Conservation (phyloP, 2,329 filamentous ascomycete genomes). For the Fonsecaea nubica region DNA sequence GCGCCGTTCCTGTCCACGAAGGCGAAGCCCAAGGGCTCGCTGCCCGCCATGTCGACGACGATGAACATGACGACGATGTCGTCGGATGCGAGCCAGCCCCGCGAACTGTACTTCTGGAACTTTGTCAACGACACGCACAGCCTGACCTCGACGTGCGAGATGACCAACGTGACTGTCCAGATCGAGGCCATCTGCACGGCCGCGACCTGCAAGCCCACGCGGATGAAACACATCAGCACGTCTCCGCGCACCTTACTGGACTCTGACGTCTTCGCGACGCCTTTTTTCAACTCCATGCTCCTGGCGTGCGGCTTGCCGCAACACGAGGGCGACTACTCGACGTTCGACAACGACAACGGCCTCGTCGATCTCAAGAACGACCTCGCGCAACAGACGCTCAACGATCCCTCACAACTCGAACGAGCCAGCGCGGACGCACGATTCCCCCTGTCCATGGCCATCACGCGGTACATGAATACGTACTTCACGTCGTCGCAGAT, state of each 20-base stretch:
- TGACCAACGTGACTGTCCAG: conserved; percentile 14
- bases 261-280: conserved; percentile 27
- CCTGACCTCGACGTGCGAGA: conserved; percentile 12
- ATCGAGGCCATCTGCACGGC: conserved; percentile 23
- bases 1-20: conserved; percentile 19
- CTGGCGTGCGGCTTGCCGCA: conserved; percentile 15
- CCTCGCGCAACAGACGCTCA: neutral
- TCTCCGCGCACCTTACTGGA: conserved; percentile 28
- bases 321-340: conserved; percentile 10
- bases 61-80: conserved; percentile 22
- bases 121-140: conserved; percentile 19
- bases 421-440: neutral
- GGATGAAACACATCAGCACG: conserved; percentile 24
- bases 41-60: conserved; percentile 15
- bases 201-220: conserved; percentile 22
- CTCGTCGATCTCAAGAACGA: conserved; percentile 13
- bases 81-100: conserved; percentile 1
- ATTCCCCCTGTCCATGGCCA: conserved; percentile 12
- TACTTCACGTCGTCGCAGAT: conserved; percentile 27
- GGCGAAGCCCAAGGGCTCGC: conserved; percentile 5
- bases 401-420: neutral
- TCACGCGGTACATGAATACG: conserved; percentile 28
- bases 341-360: conserved; percentile 10
- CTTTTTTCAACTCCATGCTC: conserved; percentile 23
- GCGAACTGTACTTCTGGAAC: conserved; percentile 23